Conservation (phyloP, 2,329 filamentous ascomycete species). For the Cladosporium velox region DNA sequence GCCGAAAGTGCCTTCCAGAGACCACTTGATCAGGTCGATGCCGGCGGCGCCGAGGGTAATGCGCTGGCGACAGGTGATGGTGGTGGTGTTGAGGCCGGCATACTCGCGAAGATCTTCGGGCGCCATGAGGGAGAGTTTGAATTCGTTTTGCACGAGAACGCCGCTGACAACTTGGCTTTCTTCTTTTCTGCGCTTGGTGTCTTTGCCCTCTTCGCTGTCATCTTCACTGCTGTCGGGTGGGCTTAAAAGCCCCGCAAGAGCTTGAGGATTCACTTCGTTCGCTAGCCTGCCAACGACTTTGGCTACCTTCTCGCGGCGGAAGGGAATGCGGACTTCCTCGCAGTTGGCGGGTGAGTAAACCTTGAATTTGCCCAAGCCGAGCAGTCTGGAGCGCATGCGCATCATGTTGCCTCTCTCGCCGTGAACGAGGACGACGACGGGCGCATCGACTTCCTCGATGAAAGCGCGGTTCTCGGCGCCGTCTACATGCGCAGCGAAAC, state of each 20-base stretch:
- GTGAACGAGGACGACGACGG: constrained; percentile 94
- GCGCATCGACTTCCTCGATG: constrained; percentile 88
- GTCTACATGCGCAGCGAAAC: constrained; percentile 95
- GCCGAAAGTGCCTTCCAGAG: constrained; percentile 90
- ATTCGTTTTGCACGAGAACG: constrained; percentile 95
- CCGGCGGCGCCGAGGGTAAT: constrained; percentile 85
- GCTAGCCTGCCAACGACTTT: constrained; percentile 96
- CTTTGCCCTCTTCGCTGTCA: constrained; percentile 40
- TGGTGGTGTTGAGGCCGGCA: constrained; percentile 93
- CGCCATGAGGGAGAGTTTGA: constrained; percentile 95
- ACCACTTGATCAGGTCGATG: constrained; percentile 89
- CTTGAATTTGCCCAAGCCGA: constrained; percentile 88
- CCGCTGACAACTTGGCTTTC: constrained; percentile 70
- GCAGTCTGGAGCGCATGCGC: constrained; percentile 88
- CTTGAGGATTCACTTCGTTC: constrained; percentile 68
- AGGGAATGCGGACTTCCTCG: constrained; percentile 91
- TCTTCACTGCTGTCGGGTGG: constrained; percentile 42
- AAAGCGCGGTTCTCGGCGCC: constrained; percentile 95
- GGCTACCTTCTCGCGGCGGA: constrained; percentile 91
- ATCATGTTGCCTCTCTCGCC: constrained; percentile 99
- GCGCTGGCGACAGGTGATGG: constrained; percentile 88
- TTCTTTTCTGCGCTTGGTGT: constrained; percentile 29
- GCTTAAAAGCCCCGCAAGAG: constrained; percentile 31
- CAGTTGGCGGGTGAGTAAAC: constrained; percentile 94
- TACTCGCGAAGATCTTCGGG: constrained; percentile 95